These are phyloP conservation scores for Solanum aculeatissimum DNA, from an alignment of 305 asterid genomes.

Conservation along the genomic window DNA sequence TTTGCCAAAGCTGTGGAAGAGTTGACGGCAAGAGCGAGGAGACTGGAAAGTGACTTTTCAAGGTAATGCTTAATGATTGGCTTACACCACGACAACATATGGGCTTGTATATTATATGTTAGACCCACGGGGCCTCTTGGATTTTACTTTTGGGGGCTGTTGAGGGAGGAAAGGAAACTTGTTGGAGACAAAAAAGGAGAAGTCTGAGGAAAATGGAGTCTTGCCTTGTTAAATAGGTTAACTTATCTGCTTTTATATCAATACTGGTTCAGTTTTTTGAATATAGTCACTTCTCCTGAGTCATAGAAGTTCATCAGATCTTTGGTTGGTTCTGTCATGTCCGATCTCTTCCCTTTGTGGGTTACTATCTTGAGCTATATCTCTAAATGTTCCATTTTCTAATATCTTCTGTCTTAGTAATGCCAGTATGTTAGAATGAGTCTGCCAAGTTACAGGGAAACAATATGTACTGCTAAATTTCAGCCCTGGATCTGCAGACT, in stretches of 20 bases:
- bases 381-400: not conserved
- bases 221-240: not conserved
- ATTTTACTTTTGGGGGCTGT: not conserved
- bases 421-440: not conserved
- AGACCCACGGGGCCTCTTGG: not conserved
- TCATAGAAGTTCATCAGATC: not conserved
- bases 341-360: not conserved
- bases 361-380: not conserved
- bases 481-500: not conserved
- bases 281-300: not conserved
- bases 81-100: not conserved
- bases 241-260: not conserved
- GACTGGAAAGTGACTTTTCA: constrained; percentile 47
- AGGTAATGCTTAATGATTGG: constrained; percentile 33
- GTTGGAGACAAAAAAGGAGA: not conserved
- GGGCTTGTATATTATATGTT: not conserved
- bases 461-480: not conserved
- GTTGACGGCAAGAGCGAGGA: constrained; percentile 36
- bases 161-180: not conserved
- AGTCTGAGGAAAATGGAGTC: not conserved
- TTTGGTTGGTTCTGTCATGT: not conserved
- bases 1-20: constrained; percentile 26
- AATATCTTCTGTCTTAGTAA: not conserved
- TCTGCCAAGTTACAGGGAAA: not conserved
- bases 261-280: not conserved